Evolutionary conservation across 2,329 filamentous ascomycete genomes (phyloP).

Genomic region (Anthostomella pinea): DNA sequence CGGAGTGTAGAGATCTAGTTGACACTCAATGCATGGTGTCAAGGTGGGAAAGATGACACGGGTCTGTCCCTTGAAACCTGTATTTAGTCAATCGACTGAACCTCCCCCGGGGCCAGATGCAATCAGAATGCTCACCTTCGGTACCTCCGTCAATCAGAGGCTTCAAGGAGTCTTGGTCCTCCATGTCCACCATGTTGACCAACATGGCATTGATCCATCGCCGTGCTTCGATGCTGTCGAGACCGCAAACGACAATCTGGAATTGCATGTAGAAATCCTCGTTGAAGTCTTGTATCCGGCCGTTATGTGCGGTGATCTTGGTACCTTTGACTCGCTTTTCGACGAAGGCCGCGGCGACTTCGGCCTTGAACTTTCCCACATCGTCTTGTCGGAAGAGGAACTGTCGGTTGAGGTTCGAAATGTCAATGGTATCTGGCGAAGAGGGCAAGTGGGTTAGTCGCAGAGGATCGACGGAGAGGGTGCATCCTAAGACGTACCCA

Average conservation of each 20-base stretch:
- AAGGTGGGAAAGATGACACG: constrained; percentile 89
- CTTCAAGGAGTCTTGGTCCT: constrained; percentile 82
- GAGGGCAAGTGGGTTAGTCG: neutral
- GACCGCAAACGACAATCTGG: constrained; percentile 85
- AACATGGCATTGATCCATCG: constrained; percentile 97
- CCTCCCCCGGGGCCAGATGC: constrained; percentile 1
- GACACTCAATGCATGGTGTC: constrained; percentile 96
- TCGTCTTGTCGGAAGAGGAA: constrained; percentile 92
- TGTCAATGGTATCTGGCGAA: constrained; percentile 84
- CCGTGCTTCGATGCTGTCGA: constrained; percentile 96
- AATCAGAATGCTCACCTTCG: constrained; percentile 56
- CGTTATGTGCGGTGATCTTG: constrained; percentile 89
- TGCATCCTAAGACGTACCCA: no score
- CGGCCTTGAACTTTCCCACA: constrained; percentile 90
- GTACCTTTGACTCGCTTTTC: constrained; percentile 86
- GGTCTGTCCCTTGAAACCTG: constrained; percentile 93
- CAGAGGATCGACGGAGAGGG: no score
- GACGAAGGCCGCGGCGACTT: constrained; percentile 88
- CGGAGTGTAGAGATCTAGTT: constrained; percentile 98
- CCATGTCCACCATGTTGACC: constrained; percentile 82
- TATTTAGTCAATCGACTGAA: constrained; percentile 12
- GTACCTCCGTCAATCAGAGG: constrained; percentile 95
- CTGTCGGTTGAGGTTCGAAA: constrained; percentile 95
- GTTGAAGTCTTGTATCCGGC: constrained; percentile 95
- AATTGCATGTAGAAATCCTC: constrained; percentile 97